These are phyloP conservation scores for Globisporangium megalacanthum DNA, from an alignment of 352 stramenopile genomes.

Conservation along the genomic window DNA sequence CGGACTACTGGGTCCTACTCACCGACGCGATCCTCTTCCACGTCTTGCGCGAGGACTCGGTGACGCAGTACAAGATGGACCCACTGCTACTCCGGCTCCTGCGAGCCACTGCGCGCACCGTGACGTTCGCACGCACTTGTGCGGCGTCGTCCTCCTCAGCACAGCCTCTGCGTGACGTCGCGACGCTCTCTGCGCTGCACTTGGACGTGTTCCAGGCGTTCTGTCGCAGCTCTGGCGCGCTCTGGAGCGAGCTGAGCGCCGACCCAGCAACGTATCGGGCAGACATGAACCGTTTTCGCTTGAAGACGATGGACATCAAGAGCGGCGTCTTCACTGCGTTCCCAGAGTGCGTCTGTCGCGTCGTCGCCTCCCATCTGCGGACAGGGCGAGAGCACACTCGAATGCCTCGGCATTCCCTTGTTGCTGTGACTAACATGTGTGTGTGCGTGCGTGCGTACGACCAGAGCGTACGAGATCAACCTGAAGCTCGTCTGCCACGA, in stretches of 20 bases:
- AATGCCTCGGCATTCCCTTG: no score
- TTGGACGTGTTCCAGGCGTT: conserved; percentile 64
- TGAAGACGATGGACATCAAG: conserved; percentile 57
- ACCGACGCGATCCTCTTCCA: conserved; percentile 64
- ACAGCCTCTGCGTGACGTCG: conserved; percentile 12
- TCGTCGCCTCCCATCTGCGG: no score
- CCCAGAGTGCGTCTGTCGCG: conserved; percentile 42
- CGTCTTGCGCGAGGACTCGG: conserved; percentile 34
- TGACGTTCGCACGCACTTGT: conserved; percentile 30
- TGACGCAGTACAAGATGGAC: conserved; percentile 51
- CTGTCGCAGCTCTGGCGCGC: conserved; percentile 32
- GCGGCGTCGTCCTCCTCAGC: conserved; percentile 1
- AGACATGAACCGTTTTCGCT: conserved; percentile 31
- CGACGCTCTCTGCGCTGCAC: conserved; percentile 53
- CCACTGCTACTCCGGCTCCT: conserved; percentile 40
- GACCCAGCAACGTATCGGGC: conserved; percentile 12
- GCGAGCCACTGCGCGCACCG: conserved; percentile 26
- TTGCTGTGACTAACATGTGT: not conserved
- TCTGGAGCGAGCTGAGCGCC: conserved; percentile 27
- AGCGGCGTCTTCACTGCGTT: conserved; percentile 61
- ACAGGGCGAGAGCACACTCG: no score
- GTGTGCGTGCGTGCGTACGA: conserved; percentile 1
- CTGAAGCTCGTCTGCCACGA: conserved; percentile 42
- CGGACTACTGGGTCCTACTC: conserved; percentile 65
- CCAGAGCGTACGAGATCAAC: conserved; percentile 71